Evolutionary conservation across 805 yeast genomes (phyloP).

Genomic region (Suhomyces vadensis): DNA sequence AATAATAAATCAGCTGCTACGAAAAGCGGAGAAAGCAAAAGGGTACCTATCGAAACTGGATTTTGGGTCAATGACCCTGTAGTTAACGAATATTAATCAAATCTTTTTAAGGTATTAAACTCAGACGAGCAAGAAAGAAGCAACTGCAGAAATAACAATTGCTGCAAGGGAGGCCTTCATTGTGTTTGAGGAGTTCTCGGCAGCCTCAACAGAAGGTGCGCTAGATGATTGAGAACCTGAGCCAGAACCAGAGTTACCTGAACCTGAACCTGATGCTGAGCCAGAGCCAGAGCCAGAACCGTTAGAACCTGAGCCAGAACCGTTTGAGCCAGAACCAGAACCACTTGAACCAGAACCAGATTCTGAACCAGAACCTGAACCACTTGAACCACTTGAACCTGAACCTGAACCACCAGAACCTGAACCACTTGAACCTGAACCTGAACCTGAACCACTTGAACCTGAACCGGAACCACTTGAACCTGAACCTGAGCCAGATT

Average conservation of each 20-base stretch:
- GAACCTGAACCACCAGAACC: not conserved
- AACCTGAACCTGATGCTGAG: not conserved
- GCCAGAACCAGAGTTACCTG: not conserved
- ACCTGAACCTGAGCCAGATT: not conserved
- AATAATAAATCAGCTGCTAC: no score
- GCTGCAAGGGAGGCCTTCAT: not conserved
- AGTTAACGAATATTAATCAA: no score
- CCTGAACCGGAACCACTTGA: not conserved
- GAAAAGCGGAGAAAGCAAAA: no score
- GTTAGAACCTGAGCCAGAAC: not conserved
- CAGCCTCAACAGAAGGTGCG: not conserved
- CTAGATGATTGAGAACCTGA: not conserved
- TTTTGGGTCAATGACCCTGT: no score
- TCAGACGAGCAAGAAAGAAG: not conserved
- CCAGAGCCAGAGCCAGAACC: not conserved
- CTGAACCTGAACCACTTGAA: not conserved
- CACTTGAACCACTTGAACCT: not conserved
- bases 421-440: no score
- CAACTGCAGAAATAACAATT: conserved; percentile 2
- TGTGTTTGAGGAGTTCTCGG: not conserved
- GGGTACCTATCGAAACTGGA: no score
- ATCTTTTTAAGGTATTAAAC: not conserved
- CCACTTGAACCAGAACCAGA: not conserved
- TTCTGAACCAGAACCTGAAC: not conserved
- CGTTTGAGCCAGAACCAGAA: not conserved